Conservation (phyloP, 2,329 filamentous ascomycete species). For the Emmonsia crescens region DNA sequence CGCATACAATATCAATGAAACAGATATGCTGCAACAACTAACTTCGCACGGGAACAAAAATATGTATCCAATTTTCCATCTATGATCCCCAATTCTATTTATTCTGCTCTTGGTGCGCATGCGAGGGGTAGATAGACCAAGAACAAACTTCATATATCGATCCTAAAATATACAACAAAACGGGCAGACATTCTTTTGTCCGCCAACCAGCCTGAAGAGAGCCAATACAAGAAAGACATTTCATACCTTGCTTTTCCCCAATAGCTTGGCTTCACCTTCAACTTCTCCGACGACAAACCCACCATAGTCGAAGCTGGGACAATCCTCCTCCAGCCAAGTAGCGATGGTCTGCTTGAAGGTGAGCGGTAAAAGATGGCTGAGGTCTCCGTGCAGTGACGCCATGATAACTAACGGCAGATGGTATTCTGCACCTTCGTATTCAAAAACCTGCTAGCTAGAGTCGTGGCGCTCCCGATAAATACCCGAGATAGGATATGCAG, state of each 20-base stretch:
- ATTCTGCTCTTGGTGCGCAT: background rate
- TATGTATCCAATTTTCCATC: background rate
- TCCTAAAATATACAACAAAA: background rate
- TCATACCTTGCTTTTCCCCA: conserved; percentile 47
- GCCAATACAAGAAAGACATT: background rate
- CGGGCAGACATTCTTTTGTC: background rate
- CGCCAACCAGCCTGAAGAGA: background rate
- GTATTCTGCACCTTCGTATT: background rate
- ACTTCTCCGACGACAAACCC: conserved; percentile 80
- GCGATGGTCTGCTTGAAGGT: conserved; percentile 74
- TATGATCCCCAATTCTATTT: background rate
- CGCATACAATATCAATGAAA: background rate
- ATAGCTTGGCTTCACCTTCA: conserved; percentile 34
- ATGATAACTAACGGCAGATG: conserved; percentile 23
- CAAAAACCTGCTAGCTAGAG: background rate
- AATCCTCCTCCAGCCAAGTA: conserved; percentile 89
- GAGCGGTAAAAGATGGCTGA: conserved; percentile 66
- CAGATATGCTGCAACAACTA: background rate
- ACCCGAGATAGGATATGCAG: background rate
- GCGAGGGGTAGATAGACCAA: background rate
- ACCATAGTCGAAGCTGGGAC: conserved; percentile 91
- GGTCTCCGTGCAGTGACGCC: conserved; percentile 48
- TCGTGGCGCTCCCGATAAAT: background rate
- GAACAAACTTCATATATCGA: background rate
- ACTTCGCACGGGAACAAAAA: background rate